Evolutionary conservation across 768 basidiomycete genomes (phyloP).

Genomic region (Suillus occidentalis): DNA sequence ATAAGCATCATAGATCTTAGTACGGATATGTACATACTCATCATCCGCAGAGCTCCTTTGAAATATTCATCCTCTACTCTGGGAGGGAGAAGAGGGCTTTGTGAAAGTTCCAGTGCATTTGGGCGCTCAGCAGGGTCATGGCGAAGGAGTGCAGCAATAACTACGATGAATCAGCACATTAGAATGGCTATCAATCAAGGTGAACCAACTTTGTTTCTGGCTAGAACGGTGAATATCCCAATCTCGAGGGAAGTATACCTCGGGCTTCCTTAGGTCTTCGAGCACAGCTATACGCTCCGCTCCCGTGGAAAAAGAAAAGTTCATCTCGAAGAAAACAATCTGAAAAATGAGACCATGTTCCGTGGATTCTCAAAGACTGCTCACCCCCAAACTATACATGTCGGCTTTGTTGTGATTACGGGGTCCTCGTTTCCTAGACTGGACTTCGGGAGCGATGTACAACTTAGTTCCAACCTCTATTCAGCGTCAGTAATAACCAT

Average conservation of each 20-base stretch:
- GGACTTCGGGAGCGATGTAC: conserved; percentile 93
- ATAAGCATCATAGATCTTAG: conserved; percentile 22
- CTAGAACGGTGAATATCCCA: conserved; percentile 66
- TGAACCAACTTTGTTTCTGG: conserved; percentile 66
- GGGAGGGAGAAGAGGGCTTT: conserved; percentile 74
- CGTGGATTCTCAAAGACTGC: conserved; percentile 24
- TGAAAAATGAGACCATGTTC: conserved; percentile 27
- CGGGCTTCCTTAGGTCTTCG: conserved; percentile 70
- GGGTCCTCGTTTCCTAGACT: conserved; percentile 58
- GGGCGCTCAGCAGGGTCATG: conserved; percentile 81
- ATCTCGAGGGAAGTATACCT: conserved; percentile 70
- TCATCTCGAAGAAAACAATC: conserved; percentile 99
- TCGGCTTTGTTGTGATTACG: conserved; percentile 87
- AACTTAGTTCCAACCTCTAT: conserved; percentile 86
- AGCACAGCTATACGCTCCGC: conserved; percentile 85
- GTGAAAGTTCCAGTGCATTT: conserved; percentile 78
- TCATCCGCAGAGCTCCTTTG: conserved; percentile 72
- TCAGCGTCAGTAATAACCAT: neutral
- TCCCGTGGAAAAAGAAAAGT: conserved; percentile 76
- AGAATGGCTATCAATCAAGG: neutral
- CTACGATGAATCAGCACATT: conserved; percentile 35
- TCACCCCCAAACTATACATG: conserved; percentile 90
- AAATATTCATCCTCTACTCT: conserved; percentile 85
- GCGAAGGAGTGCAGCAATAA: conserved; percentile 77
- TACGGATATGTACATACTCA: conserved; percentile 44